phyloP scores from a whole-genome alignment of 768 basidiomycete genomes.

The Russula vinacea region DNA sequence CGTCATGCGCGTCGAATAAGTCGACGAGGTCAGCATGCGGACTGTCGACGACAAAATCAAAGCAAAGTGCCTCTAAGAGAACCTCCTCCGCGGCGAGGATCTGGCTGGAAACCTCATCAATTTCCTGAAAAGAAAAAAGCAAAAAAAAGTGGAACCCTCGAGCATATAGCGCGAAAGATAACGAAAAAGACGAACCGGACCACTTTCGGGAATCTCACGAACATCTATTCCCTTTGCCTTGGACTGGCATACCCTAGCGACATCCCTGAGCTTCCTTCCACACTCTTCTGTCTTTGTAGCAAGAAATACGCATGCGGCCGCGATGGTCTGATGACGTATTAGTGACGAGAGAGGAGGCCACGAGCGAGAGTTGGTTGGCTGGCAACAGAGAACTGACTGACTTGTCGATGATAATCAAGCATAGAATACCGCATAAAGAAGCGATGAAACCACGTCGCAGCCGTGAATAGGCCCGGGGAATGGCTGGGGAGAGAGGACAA shows the following conservation, averaged over 20 bases:
- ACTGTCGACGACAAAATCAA: slow-evolving; percentile 76
- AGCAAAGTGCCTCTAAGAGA: slow-evolving; percentile 78
- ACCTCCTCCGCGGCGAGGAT: slow-evolving; percentile 77
- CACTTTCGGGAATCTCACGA: slow-evolving; percentile 55
- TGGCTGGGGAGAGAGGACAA: slow-evolving; percentile 49
- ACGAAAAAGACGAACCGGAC: slow-evolving; percentile 48
- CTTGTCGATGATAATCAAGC: slow-evolving; percentile 79
- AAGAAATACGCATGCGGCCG: slow-evolving; percentile 81
- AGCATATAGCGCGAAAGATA: slow-evolving; percentile 1
- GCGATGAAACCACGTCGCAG: slow-evolving; percentile 87
- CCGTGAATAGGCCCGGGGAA: slow-evolving; percentile 78
- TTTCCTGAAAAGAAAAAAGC: slow-evolving; percentile 49
- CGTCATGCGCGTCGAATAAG: slow-evolving; percentile 57
- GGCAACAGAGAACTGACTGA: slow-evolving; percentile 35
- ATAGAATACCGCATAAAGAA: slow-evolving; percentile 87
- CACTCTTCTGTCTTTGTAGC: slow-evolving; percentile 93
- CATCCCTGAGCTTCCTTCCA: slow-evolving; percentile 80
- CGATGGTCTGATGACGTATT: slow-evolving; percentile 58
- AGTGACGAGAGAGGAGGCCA: neutral
- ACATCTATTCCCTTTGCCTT: slow-evolving; percentile 60
- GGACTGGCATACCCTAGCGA: slow-evolving; percentile 68
- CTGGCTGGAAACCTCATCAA: slow-evolving; percentile 63
- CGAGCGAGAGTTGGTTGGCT: neutral
- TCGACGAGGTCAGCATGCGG: slow-evolving; percentile 76
- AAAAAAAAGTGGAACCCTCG: neutral